phyloP scores from a whole-genome alignment of 371 early-diverging fungal species.

The Sporodiniella umbellata region DNA sequence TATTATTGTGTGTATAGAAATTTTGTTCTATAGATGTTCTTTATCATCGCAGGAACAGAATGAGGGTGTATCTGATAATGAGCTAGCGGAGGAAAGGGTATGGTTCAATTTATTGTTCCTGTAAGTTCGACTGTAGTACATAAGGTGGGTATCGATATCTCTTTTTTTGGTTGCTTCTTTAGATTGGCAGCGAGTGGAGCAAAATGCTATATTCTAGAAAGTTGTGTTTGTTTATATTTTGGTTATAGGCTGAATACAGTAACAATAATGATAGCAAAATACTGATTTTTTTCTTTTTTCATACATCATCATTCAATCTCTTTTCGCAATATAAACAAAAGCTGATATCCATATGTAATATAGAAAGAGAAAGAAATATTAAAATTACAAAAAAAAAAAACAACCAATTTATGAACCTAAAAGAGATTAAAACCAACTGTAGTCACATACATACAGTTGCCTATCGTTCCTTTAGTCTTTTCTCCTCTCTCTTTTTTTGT shows the following conservation, averaged over 20 bases:
- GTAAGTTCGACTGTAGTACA: neutral
- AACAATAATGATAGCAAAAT: neutral
- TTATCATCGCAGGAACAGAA: neutral
- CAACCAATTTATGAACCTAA: neutral
- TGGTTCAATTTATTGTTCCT: neutral
- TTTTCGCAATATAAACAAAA: neutral
- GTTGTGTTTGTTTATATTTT: neutral
- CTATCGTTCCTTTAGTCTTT: too few species aligned
- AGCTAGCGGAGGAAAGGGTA: neutral
- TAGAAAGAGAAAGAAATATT: neutral
- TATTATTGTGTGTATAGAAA: neutral
- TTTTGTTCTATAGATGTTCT: neutral
- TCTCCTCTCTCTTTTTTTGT: too few species aligned
- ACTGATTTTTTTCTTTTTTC: too few species aligned
- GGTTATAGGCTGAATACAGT: too few species aligned
- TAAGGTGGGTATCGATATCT: neutral
- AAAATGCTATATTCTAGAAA: neutral
- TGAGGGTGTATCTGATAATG: neutral
- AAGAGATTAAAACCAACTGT: too few species aligned
- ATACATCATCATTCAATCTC: neutral
- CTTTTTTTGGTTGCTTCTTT: neutral
- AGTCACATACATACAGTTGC: too few species aligned
- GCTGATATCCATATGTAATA: neutral
- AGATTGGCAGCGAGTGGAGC: neutral
- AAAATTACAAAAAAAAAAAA: neutral